Conservation (phyloP, 2,329 filamentous ascomycete species). For the Pseudocercospora vitis region DNA sequence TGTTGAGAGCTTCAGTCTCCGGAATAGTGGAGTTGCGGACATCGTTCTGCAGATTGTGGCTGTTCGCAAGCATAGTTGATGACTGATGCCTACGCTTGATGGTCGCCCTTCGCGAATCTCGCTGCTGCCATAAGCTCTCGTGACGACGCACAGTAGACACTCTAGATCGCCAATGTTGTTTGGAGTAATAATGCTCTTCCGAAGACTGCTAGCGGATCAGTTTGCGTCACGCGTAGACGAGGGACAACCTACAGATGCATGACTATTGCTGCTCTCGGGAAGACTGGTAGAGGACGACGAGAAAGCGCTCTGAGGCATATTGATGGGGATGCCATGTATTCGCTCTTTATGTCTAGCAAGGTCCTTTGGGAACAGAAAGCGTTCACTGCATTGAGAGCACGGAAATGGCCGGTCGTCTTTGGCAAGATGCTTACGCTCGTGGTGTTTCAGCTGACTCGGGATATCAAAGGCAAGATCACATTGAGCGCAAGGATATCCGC, state of each 20-base stretch:
- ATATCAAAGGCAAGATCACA: slow-evolving; percentile 2
- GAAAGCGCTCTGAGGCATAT: background rate
- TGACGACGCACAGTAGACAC: background rate
- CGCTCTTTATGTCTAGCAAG: slow-evolving; percentile 3
- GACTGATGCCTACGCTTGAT: background rate
- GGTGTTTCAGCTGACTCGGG: background rate
- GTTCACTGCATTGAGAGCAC: background rate
- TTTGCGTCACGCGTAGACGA: background rate
- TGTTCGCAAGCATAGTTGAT: background rate
- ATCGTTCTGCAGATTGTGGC: background rate
- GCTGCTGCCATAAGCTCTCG: background rate
- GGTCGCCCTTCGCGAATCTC: background rate
- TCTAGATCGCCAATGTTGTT: background rate
- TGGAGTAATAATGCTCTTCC: background rate
- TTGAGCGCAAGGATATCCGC: slow-evolving; percentile 1
- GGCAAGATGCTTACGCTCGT: background rate
- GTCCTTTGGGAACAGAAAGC: background rate
- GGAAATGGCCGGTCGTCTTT: background rate
- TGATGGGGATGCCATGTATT: background rate
- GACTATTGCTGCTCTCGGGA: background rate
- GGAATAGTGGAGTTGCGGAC: background rate
- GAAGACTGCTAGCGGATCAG: background rate
- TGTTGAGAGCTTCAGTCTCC: background rate
- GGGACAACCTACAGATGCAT: background rate
- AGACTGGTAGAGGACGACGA: background rate